phyloP scores from a whole-genome alignment of 805 yeast genomes.

The Ogataea pignaliae region DNA sequence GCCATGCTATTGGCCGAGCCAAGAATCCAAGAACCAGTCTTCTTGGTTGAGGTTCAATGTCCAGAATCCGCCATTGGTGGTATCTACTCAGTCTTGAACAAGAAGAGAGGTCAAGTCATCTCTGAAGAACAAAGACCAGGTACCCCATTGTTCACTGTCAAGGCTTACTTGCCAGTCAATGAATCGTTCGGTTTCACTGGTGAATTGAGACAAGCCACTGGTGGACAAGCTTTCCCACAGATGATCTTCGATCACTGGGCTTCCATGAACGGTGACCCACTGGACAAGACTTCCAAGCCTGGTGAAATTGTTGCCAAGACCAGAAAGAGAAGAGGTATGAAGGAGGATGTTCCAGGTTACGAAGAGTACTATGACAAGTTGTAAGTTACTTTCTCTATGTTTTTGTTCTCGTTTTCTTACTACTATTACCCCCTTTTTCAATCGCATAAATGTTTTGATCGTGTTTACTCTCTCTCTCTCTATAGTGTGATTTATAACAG shows the following conservation, averaged over 20 bases:
- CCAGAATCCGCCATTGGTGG: slow-evolving; percentile 99
- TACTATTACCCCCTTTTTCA: too few relatives aligned
- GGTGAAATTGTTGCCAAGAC: slow-evolving; percentile 53
- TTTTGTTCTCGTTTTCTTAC: neutral
- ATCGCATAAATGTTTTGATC: too few relatives aligned
- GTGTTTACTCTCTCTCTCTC: too few relatives aligned
- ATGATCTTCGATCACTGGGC: slow-evolving; percentile 99
- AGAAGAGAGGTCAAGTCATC: slow-evolving; percentile 98
- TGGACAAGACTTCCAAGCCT: slow-evolving; percentile 72
- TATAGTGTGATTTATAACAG: too few relatives aligned
- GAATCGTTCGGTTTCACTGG: slow-evolving; percentile 99
- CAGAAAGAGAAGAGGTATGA: slow-evolving; percentile 96
- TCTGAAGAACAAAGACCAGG: slow-evolving; percentile 99
- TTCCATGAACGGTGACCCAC: slow-evolving; percentile 84
- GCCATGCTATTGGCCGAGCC: slow-evolving; percentile 98
- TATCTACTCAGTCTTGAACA: slow-evolving; percentile 99
- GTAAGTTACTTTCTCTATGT: slow-evolving; percentile 34
- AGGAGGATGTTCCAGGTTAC: slow-evolving; percentile 97
- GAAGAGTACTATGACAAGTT: slow-evolving; percentile 97
- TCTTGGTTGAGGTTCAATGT: slow-evolving; percentile 99
- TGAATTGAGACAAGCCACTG: slow-evolving; percentile 99
- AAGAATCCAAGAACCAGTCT: slow-evolving; percentile 98
- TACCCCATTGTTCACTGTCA: slow-evolving; percentile 99
- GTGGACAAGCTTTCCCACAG: slow-evolving; percentile 99
- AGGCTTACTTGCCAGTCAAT: slow-evolving; percentile 99